Base-by-base conservation (phyloP, 2,329 filamentous ascomycete species). In the Colletotrichum scovillei region DNA sequence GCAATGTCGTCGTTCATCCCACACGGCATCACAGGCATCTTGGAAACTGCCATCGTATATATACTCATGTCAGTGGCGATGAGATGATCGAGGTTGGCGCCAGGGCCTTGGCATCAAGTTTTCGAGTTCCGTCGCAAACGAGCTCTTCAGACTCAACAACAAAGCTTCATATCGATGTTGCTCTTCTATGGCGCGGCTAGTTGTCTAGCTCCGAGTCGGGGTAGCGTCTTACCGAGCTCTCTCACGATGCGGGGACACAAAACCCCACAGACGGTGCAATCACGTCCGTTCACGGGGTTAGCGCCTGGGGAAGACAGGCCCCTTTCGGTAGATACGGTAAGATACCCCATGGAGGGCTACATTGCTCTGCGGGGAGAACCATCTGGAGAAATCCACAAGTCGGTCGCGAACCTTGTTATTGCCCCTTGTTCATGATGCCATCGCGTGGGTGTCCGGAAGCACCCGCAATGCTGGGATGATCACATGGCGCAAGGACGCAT, bases 161-260 rank as follows among this genome's bases (percentile, higher is more conserved):
- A 14, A 35, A 22, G 8, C 4, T 67, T 67, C 63, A 67, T 57
- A 38, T 30, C 35, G 16, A 11, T 4, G 8, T n/a, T 14, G 57
- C 32, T 46, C 67, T 30, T 72, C 69, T 72, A 49, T 72, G 69
- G 63, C 19, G 63, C 69, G 63, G 63, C 69, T 67, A 72, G 63
- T 32, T 30, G 5, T 56, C 26, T 62, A 24, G 49, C n/a, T 49
- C 26, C 26, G 19, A 5, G 49, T 72, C 69, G 69, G 69, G 69
- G 57, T 57, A 67, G 69, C 49, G 63, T 62, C 63, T 14, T 56
- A 55, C 68, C 68, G 63, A 71, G 56, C 19, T 71, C 32, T 55
- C 22, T 56, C 49, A 3, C 38, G 14, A 67, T 56, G 68, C 56
- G 68, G 63, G 63, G 63, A 55, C 46, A 24, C 12, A 2, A 14